These are phyloP conservation scores for Cucurbita pepo DNA, from an alignment of 306 rosid genomes.

Conservation along the genomic window DNA sequence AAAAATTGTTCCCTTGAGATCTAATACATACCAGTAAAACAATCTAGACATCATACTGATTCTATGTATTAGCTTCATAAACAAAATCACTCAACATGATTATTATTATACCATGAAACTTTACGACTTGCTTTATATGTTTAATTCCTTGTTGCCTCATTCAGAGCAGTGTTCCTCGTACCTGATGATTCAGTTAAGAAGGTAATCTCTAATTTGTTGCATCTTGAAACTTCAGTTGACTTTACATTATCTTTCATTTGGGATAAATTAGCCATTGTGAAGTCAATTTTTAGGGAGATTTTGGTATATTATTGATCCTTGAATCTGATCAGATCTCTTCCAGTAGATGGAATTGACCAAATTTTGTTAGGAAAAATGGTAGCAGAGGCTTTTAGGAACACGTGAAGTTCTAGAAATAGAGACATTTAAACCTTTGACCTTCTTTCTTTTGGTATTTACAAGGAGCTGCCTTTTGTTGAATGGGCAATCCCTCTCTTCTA, in stretches of 20 bases:
- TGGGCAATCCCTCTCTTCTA: not conserved
- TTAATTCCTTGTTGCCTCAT: not conserved
- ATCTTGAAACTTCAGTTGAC: not conserved
- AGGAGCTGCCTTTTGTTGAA: constrained; percentile 5
- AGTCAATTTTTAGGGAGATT: not conserved
- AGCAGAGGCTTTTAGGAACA: not conserved
- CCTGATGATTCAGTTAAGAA: not conserved
- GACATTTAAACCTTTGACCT: not conserved
- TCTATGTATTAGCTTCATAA: not conserved
- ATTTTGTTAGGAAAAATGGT: no score
- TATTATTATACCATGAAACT: not conserved
- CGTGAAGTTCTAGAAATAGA: not conserved
- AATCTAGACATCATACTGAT: not conserved
- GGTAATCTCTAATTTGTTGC: not conserved
- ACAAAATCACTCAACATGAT: not conserved
- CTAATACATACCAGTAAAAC: not conserved
- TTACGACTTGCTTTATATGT: not conserved
- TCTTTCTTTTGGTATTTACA: not conserved
- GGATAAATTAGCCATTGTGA: not conserved
- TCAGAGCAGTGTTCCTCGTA: not conserved
- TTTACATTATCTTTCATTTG: not conserved
- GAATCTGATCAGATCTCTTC: not conserved
- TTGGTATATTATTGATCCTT: not conserved
- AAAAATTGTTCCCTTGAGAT: not conserved
- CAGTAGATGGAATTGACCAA: not conserved